Percentiles rank a stretch among this genome's conserved stretches.
phyloP scores from a whole-genome alignment of 164 flowering plant genomes.

The Amborella trichopoda region DNA sequence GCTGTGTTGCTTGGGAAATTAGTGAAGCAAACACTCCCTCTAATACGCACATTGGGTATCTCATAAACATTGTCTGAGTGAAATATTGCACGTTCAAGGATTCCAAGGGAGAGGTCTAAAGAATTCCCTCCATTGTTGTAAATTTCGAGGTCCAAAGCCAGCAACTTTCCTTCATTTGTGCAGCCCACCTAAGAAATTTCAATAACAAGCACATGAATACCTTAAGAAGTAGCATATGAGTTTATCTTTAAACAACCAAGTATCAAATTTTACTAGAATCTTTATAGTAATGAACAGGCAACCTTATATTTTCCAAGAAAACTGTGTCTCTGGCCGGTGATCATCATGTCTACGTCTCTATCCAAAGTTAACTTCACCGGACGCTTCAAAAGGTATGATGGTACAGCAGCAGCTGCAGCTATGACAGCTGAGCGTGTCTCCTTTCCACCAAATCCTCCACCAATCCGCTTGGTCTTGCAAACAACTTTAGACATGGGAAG shows the following conservation, averaged over 20 bases:
- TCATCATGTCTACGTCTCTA: conserved; percentile 92
- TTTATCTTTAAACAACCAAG: background rate
- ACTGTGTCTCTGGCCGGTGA: conserved; percentile 93
- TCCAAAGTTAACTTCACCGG: conserved; percentile 86
- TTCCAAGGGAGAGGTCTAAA: conserved; percentile 61
- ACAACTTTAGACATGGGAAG: conserved; percentile 98
- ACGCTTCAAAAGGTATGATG: conserved; percentile 70
- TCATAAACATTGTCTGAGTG: conserved; percentile 94
- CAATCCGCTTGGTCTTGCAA: conserved; percentile 89
- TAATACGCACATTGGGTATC: conserved; percentile 66
- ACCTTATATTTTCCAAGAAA: conserved; percentile 99
- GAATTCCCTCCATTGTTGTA: conserved; percentile 95
- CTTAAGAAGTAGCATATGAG: no score
- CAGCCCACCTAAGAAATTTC: conserved; percentile 80
- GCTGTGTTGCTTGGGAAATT: conserved; percentile 93
- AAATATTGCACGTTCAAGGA: conserved; percentile 94
- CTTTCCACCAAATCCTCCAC: conserved; percentile 99
- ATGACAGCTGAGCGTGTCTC: conserved; percentile 79
- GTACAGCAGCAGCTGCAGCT: conserved; percentile 85
- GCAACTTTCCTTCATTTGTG: conserved; percentile 72
- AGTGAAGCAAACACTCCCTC: conserved; percentile 82
- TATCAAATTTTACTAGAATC: no score
- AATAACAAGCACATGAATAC: no score
- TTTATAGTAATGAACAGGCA: conserved; percentile 4
- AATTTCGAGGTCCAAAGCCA: conserved; percentile 82